These are phyloP conservation scores for Leishmania lainsoni DNA, from an alignment of 208 protist genomes.

Conservation along the genomic window DNA sequence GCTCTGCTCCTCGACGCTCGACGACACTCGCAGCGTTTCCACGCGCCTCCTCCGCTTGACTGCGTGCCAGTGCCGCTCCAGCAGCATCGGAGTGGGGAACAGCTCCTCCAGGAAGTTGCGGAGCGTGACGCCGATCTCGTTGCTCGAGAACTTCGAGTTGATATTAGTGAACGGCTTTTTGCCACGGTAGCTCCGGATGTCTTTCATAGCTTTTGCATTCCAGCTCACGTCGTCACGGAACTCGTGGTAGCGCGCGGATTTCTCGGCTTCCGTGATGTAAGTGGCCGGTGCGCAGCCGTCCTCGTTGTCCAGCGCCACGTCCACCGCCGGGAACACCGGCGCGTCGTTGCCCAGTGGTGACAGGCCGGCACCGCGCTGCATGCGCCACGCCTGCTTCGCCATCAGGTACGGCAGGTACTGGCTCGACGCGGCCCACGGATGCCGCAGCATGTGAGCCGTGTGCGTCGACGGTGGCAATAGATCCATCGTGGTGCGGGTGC, in stretches of 20 bases:
- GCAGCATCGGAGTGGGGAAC: constrained; percentile 19
- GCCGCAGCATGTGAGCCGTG: constrained; percentile 25
- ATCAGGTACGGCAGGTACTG: constrained; percentile 30
- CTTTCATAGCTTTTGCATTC: neutral
- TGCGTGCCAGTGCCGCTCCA: constrained; percentile 5
- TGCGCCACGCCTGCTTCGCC: constrained; percentile 26
- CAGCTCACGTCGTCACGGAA: constrained; percentile 4
- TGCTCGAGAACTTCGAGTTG: constrained; percentile 16
- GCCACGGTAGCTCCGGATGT: constrained; percentile 9
- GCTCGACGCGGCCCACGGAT: constrained; percentile 21
- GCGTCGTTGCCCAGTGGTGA: neutral
- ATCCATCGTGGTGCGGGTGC: constrained; percentile 10
- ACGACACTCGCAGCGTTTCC: neutral
- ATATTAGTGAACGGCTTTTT: constrained; percentile 21
- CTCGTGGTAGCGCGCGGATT: constrained; percentile 13
- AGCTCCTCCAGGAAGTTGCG: constrained; percentile 20
- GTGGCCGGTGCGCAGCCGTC: constrained; percentile 25
- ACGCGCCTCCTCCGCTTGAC: neutral
- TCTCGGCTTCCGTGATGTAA: constrained; percentile 13
- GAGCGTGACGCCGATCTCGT: constrained; percentile 2
- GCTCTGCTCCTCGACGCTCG: neutral
- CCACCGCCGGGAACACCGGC: constrained; percentile 21
- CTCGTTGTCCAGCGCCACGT: constrained; percentile 27
- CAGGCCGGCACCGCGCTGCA: constrained; percentile 4
- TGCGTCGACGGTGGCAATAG: constrained; percentile 23